phyloP scores from a whole-genome alignment of 768 basidiomycete genomes.

The Agrocybe chaxingu region DNA sequence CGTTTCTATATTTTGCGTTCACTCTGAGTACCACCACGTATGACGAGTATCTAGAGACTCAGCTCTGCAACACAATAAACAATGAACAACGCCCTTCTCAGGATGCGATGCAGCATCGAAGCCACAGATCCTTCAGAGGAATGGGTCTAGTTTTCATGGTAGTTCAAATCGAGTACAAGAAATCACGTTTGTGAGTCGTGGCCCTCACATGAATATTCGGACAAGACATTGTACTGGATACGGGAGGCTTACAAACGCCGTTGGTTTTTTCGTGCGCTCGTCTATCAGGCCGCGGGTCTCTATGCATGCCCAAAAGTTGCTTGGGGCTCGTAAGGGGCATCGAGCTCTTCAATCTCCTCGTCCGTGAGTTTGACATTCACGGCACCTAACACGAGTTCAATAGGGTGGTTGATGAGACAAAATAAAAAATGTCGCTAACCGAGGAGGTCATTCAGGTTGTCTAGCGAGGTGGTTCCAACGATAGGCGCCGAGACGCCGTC shows the following conservation, averaged over 20 bases:
- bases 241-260: not conserved
- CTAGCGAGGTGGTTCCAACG: slow-evolving; percentile 49
- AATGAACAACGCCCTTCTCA: too few relatives aligned
- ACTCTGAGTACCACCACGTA: too few relatives aligned
- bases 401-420: not conserved
- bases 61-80: too few relatives aligned
- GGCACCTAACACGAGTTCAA: slow-evolving; percentile 25
- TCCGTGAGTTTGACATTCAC: slow-evolving; percentile 46
- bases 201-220: too few relatives aligned
- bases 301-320: slow-evolving; percentile 41
- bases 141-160: too few relatives aligned
- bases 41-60: too few relatives aligned
- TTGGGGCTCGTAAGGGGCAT: slow-evolving; percentile 49
- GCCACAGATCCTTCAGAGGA: too few relatives aligned
- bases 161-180: too few relatives aligned
- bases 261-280: not conserved
- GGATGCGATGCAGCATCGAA: too few relatives aligned
- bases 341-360: slow-evolving; percentile 56
- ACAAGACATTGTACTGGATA: not conserved
- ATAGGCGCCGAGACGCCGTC: slow-evolving; percentile 57
- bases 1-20: too few relatives aligned
- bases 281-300: not conserved
- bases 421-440: slow-evolving; percentile 23
- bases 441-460: slow-evolving; percentile 51
- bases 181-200: too few relatives aligned